Base-by-base conservation (phyloP, 2,329 filamentous ascomycete species). In the Atkinsonella hypoxylon region DNA sequence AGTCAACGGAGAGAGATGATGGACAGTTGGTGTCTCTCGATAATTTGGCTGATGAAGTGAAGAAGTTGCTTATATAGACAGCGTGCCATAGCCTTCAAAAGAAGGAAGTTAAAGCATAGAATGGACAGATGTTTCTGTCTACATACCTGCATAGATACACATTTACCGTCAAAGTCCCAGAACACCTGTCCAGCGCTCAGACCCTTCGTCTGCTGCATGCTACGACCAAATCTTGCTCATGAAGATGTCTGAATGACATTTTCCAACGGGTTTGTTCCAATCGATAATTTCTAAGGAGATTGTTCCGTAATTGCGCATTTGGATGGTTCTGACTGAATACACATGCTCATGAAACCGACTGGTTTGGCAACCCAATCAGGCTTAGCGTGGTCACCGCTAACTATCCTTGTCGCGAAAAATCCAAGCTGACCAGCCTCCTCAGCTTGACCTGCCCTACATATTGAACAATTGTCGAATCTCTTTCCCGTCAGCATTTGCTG, bases 1-100 rank as follows among this genome's bases (percentile, higher is more conserved):
- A 96, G 74, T 83, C 89, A 0, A 87, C 95, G 0, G 88, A 95
- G 66, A 95, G 96, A 73, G 87, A 95, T 53, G 45, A 54, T 40
- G 91, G 90, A 47, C 77, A 90, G 41, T 69, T 89, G 51, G 80
- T 96, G 20, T 72, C 82, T 49, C 74, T 85, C 56, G 68, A 67
- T 32, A 73, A 82, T 50, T 68, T 90, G 61, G 78, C 82, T 2
- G 65, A 70, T 12, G 84, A 88, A 66, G 74, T 89, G 41, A 79
- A 76, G 65, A 59, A 56, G 48, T 18, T 57, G 44, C 51, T 58
- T 26, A 18, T 57, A 10, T 57, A 56, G 48, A 51, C 11, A 20
- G 34, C 4, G 20, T 18, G 18, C 4, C 12, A 30, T 39, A 17
- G 36, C 8, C 34, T 22, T 15, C 26, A 26, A 2, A 26, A 18